Conservation (phyloP, 805 yeast genomes). For the Wickerhamiella sorbophila region DNA sequence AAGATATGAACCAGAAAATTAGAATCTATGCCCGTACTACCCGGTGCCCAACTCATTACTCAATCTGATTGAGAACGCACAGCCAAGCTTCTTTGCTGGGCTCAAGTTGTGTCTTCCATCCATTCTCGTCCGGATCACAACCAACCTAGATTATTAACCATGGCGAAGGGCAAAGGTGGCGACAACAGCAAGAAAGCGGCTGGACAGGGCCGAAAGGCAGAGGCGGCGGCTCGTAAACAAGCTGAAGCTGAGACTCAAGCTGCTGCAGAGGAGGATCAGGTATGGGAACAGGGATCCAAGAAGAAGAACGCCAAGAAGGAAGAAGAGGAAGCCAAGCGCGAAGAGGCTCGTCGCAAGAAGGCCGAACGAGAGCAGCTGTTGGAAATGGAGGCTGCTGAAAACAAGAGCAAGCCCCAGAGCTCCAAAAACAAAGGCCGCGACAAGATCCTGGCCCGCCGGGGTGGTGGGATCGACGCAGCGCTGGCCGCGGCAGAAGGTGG, state of each 20-base stretch:
- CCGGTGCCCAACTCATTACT: no score
- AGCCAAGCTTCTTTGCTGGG: not conserved
- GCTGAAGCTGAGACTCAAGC: slow-evolving; percentile 34
- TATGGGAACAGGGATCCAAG: slow-evolving; percentile 64
- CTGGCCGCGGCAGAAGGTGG: slow-evolving; percentile 45
- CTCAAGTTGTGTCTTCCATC: not conserved
- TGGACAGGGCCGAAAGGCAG: slow-evolving; percentile 56
- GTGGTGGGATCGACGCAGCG: slow-evolving; percentile 39
- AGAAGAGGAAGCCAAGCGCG: slow-evolving; percentile 49
- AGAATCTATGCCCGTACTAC: no score
- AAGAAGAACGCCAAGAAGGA: slow-evolving; percentile 55
- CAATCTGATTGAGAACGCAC: no score
- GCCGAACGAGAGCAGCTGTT: slow-evolving; percentile 65
- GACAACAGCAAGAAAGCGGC: slow-evolving; percentile 29
- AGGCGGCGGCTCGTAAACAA: slow-evolving; percentile 42
- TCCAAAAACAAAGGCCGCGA: slow-evolving; percentile 53
- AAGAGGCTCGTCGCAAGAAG: slow-evolving; percentile 64
- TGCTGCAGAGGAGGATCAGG: slow-evolving; percentile 42
- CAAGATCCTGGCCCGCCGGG: slow-evolving; percentile 45
- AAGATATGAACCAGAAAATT: no score
- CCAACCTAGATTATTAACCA: not conserved
- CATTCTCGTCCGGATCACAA: not conserved
- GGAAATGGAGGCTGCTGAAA: slow-evolving; percentile 47
- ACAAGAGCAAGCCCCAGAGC: slow-evolving; percentile 35
- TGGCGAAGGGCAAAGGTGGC: slow-evolving; percentile 16